These are phyloP conservation scores for Fistulina hepatica DNA, from an alignment of 1,284 basidiomycete species.

Conservation along the genomic window DNA sequence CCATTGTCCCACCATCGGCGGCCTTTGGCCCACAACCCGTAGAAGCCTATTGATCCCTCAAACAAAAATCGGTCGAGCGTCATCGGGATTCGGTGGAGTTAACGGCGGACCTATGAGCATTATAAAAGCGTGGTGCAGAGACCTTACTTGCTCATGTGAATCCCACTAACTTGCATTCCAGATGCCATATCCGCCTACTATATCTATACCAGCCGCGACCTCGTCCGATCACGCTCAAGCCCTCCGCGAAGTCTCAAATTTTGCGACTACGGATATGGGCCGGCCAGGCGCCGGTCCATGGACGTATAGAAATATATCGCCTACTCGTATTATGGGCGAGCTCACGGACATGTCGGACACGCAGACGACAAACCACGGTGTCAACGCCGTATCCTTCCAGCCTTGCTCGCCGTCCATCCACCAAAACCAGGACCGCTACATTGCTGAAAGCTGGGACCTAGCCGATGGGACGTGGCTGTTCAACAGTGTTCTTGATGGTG, in stretches of 20 bases:
- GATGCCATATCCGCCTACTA: conserved; percentile 10
- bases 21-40: no score
- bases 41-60: neutral
- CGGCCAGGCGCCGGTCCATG: conserved; percentile 39
- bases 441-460: conserved; percentile 43
- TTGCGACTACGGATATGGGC: conserved; percentile 47
- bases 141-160: no score
- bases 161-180: conserved; percentile 1
- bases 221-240: conserved; percentile 38
- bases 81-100: neutral
- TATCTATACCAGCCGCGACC: conserved; percentile 28
- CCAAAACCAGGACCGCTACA: conserved; percentile 45
- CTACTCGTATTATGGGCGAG: conserved; percentile 37
- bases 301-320: conserved; percentile 42
- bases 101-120: no score
- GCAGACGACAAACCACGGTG: conserved; percentile 17
- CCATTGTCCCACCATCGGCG: no score
- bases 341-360: conserved; percentile 30
- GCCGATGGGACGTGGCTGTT: conserved; percentile 45
- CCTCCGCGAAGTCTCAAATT: conserved; percentile 40
- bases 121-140: no score
- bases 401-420: conserved; percentile 41
- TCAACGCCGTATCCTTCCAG: conserved; percentile 44
- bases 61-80: neutral
- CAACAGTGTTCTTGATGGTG: conserved; percentile 53